phyloP scores from a whole-genome alignment of 2,329 filamentous ascomycete genomes.

The Colletotrichum navitas region DNA sequence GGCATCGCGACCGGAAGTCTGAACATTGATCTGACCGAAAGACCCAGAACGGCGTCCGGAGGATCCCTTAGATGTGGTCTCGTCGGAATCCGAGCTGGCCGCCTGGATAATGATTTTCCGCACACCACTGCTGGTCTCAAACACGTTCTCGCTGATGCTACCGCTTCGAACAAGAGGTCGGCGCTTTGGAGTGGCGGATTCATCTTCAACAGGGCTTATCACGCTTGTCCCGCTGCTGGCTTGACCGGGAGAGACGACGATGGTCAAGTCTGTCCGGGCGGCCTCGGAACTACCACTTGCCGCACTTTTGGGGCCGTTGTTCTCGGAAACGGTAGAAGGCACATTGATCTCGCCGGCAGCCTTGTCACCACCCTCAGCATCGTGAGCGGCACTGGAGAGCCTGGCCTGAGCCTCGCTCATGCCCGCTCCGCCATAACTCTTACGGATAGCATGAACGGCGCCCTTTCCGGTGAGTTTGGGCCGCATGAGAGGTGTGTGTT shows the following conservation, averaged over 20 bases:
- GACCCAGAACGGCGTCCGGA: constrained; percentile 36
- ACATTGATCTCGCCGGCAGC: constrained; percentile 12
- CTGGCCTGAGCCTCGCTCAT: constrained; percentile 40
- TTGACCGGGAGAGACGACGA: constrained; percentile 34
- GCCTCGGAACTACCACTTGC: constrained; percentile 25
- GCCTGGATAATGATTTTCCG: constrained; percentile 43
- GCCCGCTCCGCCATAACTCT: constrained; percentile 40
- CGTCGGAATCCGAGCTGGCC: constrained; percentile 42
- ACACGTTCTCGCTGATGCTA: constrained; percentile 44
- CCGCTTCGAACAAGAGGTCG: constrained; percentile 42
- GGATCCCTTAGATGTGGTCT: constrained; percentile 38
- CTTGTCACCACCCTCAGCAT: constrained; percentile 3
- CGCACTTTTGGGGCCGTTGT: constrained; percentile 12
- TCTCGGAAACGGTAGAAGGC: constrained; percentile 31
- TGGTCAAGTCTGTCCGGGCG: constrained; percentile 27
- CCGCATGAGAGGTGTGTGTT: constrained; percentile 41
- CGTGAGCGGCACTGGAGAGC: constrained; percentile 30
- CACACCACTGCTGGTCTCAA: constrained; percentile 42
- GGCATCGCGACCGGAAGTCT: constrained; percentile 16
- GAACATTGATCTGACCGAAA: constrained; percentile 26
- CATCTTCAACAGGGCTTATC: constrained; percentile 31
- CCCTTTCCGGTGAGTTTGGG: constrained; percentile 46
- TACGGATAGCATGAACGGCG: constrained; percentile 42
- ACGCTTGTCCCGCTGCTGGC: constrained; percentile 35
- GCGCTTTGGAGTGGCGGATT: constrained; percentile 31